These are phyloP conservation scores for Cryomyces minteri DNA, from an alignment of 495 filamentous ascomycete species.

Conservation along the genomic window DNA sequence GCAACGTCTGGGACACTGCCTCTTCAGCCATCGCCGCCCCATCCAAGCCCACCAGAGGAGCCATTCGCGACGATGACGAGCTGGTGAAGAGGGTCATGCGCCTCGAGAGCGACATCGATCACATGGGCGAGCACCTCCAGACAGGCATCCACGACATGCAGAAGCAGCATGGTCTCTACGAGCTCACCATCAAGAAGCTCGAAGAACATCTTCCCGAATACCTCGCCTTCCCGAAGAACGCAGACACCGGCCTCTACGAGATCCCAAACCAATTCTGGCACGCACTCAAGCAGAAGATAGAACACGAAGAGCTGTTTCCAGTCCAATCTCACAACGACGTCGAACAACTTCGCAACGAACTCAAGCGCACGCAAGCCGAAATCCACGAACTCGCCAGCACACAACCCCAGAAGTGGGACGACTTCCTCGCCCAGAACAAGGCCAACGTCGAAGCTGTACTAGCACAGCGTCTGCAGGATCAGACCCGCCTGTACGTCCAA, in stretches of 20 bases:
- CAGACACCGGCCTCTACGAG: conserved; percentile 22
- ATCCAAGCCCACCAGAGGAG: too few species aligned
- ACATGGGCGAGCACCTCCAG: conserved; percentile 5
- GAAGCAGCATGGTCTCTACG: conserved; percentile 3
- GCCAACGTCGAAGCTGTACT: not conserved
- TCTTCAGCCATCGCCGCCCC: too few species aligned
- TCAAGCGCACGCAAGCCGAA: conserved; percentile 9
- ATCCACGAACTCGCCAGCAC: not conserved
- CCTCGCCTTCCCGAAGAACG: conserved; percentile 19
- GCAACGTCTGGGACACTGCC: too few species aligned
- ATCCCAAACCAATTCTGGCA: conserved; percentile 37
- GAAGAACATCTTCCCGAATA: conserved; percentile 19
- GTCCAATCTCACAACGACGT: not conserved
- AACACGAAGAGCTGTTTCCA: conserved; percentile 12
- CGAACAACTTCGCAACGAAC: not conserved
- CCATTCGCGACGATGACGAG: too few species aligned
- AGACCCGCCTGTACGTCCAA: not conserved
- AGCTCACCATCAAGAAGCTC: conserved; percentile 12
- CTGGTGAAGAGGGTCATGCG: too few species aligned
- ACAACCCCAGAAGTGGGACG: conserved; percentile 3
- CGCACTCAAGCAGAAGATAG: conserved; percentile 23
- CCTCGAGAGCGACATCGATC: conserved; percentile 10
- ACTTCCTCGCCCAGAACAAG: conserved; percentile 1
- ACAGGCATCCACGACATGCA: conserved; percentile 3
- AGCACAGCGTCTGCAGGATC: not conserved